These are phyloP conservation scores for Colletotrichum liriopes DNA, from an alignment of 2,329 filamentous ascomycete species.

Conservation along the genomic window DNA sequence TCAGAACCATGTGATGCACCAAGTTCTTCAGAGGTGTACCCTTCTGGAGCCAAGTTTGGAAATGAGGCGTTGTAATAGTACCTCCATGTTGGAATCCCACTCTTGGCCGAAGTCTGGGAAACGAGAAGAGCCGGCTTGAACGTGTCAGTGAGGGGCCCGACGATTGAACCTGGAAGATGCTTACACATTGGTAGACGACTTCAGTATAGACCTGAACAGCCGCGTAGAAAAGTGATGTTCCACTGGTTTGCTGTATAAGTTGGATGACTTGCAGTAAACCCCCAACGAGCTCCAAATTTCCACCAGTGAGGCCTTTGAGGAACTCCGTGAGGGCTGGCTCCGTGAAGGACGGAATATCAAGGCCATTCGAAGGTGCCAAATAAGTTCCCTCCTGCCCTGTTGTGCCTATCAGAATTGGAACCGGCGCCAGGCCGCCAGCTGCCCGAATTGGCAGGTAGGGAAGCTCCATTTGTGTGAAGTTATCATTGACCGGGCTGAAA, in stretches of 20 bases:
- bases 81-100: constrained; percentile 27
- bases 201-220: constrained; percentile 23
- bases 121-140: constrained; percentile 14
- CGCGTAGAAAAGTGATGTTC: constrained; percentile 10
- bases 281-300: not conserved
- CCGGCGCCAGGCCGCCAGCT: constrained; percentile 4
- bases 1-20: constrained; percentile 26
- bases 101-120: constrained; percentile 11
- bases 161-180: not conserved
- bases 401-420: constrained; percentile 12
- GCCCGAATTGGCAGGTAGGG: constrained; percentile 16
- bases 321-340: not conserved
- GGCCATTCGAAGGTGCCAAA: constrained; percentile 5
- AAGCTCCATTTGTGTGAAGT: constrained; percentile 19
- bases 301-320: not conserved
- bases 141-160: not conserved
- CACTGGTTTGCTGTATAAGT: constrained; percentile 9
- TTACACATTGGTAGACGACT: constrained; percentile 27
- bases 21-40: constrained; percentile 26
- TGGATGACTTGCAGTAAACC: constrained; percentile 7
- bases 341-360: constrained; percentile 6
- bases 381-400: constrained; percentile 19
- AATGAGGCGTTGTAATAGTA: constrained; percentile 37
- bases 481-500: constrained; percentile 29
- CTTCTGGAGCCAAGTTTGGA: constrained; percentile 9